These are phyloP conservation scores for Heritiera fomes DNA, from an alignment of 345 rosid genomes.

Conservation along the genomic window DNA sequence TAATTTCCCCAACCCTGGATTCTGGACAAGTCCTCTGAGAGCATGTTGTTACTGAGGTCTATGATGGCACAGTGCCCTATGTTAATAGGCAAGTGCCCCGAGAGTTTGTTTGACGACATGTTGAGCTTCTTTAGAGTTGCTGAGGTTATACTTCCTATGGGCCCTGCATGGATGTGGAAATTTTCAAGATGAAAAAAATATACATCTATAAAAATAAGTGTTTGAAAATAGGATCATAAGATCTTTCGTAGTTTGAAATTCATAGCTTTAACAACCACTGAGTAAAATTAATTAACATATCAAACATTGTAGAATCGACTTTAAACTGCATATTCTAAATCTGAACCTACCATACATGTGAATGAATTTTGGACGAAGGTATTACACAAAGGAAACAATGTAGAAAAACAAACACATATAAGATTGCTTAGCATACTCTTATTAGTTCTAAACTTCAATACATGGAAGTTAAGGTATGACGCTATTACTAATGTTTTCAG, in stretches of 20 bases:
- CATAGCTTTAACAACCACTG: not conserved
- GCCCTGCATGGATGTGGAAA: conserved; percentile 50
- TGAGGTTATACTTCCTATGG: conserved; percentile 71
- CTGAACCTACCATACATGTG: not conserved
- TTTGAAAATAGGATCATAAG: not conserved
- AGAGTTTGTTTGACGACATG: conserved; percentile 69
- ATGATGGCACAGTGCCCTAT: conserved; percentile 68
- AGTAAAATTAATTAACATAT: not conserved
- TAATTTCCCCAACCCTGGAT: conserved; percentile 80
- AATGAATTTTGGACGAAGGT: not conserved
- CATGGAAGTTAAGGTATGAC: not conserved
- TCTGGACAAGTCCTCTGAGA: conserved; percentile 74
- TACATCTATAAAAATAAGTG: too few species aligned
- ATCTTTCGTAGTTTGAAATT: not conserved
- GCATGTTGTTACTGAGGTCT: conserved; percentile 71
- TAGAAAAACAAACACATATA: not conserved
- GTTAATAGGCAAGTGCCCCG: conserved; percentile 63
- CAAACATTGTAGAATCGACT: not conserved
- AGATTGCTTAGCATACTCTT: not conserved
- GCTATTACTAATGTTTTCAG: not conserved
- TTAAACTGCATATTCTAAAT: not conserved
- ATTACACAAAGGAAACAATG: not conserved
- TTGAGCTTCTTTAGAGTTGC: conserved; percentile 73
- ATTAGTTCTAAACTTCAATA: not conserved
- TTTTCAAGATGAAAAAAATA: not conserved